phyloP scores from a whole-genome alignment of 2,329 filamentous ascomycete genomes.

The Zymoseptoria crescenta region DNA sequence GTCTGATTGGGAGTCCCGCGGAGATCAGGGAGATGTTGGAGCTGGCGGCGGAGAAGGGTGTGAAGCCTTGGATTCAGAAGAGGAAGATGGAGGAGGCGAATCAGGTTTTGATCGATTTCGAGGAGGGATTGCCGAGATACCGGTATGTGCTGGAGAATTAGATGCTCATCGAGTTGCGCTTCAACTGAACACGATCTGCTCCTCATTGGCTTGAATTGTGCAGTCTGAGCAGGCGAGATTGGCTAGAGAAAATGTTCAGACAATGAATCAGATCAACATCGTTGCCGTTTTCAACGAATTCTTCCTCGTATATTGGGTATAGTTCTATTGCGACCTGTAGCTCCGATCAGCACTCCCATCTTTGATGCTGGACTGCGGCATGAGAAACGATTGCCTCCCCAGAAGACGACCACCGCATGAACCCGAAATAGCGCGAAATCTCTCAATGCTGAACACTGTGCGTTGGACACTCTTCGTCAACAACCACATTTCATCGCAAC shows the following conservation, averaged over 20 bases:
- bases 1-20: constrained; percentile 44
- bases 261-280: not conserved
- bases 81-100: constrained; percentile 52
- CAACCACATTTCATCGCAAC: not conserved
- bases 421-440: not conserved
- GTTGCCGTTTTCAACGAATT: not conserved
- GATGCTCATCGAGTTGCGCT: not conserved
- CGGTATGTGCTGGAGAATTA: constrained; percentile 23
- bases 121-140: constrained; percentile 46
- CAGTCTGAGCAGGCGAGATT: not conserved
- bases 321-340: not conserved
- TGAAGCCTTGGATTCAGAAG: constrained; percentile 57
- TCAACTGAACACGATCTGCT: too few relatives aligned
- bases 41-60: constrained; percentile 50
- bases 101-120: constrained; percentile 49
- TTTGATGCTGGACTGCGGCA: not conserved
- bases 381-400: not conserved
- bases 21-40: constrained; percentile 56
- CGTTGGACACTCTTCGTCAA: not conserved
- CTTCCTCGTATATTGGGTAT: not conserved
- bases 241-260: not conserved
- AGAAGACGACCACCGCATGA: not conserved
- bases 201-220: too few relatives aligned
- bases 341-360: not conserved
- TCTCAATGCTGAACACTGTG: not conserved